Percentiles rank a stretch among this genome's conserved stretches.
phyloP scores from a whole-genome alignment of 305 asterid species.

The Plantago coronopus region DNA sequence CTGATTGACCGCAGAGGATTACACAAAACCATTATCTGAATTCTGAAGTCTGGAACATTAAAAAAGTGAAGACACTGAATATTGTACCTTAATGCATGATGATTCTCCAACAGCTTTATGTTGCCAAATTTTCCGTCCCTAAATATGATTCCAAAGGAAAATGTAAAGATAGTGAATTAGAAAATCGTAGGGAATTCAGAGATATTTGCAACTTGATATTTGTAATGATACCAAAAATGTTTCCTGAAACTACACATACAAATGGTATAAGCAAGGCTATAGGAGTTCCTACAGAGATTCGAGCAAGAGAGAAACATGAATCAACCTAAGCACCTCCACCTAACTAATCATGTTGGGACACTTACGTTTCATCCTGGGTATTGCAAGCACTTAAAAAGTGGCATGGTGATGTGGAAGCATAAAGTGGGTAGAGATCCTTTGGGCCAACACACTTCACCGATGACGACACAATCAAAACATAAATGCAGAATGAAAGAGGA shows the following conservation, averaged over 20 bases:
- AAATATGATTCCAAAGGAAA: slow-evolving; percentile 14
- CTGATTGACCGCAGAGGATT: background rate
- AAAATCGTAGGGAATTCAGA: background rate
- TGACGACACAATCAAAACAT: slow-evolving; percentile 8
- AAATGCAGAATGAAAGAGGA: slow-evolving; percentile 12
- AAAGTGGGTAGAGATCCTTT: background rate
- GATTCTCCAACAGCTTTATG: slow-evolving; percentile 32
- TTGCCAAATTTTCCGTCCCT: slow-evolving; percentile 34
- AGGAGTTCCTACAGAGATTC: too few species aligned
- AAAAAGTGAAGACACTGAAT: slow-evolving; percentile 3
- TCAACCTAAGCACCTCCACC: too few species aligned
- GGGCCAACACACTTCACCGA: background rate
- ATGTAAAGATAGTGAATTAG: too few species aligned
- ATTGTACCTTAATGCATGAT: slow-evolving; percentile 25
- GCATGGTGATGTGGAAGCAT: slow-evolving; percentile 8
- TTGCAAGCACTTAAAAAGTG: slow-evolving; percentile 3
- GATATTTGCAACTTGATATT: too few species aligned
- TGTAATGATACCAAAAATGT: background rate
- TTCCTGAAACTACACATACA: too few species aligned
- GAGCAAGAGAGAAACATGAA: too few species aligned
- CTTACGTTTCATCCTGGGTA: slow-evolving; percentile 9
- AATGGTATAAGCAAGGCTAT: too few species aligned
- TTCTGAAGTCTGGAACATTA: too few species aligned
- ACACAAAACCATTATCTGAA: background rate
- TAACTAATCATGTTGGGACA: background rate